Percentiles rank a stretch among this genome's conserved stretches.
Evolutionary conservation across 768 basidiomycete genomes (phyloP).

Genomic region (Xerocomellus intermedius): DNA sequence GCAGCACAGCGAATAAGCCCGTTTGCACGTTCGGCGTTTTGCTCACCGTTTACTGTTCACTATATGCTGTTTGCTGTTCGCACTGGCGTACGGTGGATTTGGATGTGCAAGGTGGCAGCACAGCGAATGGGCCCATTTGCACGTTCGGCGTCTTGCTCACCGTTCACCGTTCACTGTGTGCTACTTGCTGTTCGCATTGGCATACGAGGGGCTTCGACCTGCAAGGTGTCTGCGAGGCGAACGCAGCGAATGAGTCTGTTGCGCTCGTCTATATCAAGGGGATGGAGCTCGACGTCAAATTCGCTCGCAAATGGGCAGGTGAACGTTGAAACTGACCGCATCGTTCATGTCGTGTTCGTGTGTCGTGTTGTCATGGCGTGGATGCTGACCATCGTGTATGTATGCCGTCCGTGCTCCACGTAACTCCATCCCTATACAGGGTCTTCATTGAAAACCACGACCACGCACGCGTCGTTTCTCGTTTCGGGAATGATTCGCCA

Average conservation of each 20-base stretch:
- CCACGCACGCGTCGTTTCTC: slow-evolving; percentile 59
- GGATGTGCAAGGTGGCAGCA: slow-evolving; percentile 6
- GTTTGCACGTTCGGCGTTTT: slow-evolving; percentile 12
- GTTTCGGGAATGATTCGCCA: slow-evolving; percentile 60
- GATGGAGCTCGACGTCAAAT: neutral
- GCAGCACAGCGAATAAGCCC: slow-evolving; percentile 10
- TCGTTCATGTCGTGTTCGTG: slow-evolving; percentile 1
- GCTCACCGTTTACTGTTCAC: slow-evolving; percentile 8
- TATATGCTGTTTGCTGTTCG: neutral
- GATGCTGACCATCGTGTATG: slow-evolving; percentile 20
- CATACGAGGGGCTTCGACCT: neutral
- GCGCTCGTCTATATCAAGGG: neutral
- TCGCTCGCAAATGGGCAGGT: neutral
- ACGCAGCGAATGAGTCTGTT: slow-evolving; percentile 9
- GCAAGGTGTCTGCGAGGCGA: slow-evolving; percentile 22
- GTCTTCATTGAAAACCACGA: slow-evolving; percentile 73
- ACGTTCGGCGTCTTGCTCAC: slow-evolving; percentile 15
- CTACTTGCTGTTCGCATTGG: neutral
- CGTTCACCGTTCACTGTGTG: slow-evolving; percentile 5
- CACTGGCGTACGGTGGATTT: neutral
- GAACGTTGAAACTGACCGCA: slow-evolving; percentile 5
- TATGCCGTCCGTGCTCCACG: slow-evolving; percentile 7
- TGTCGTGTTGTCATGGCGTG: neutral
- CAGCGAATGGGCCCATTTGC: neutral
- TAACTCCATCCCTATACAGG: slow-evolving; percentile 27